phyloP scores from a whole-genome alignment of 2,329 filamentous ascomycete genomes.

The Arthroderma sp. region DNA sequence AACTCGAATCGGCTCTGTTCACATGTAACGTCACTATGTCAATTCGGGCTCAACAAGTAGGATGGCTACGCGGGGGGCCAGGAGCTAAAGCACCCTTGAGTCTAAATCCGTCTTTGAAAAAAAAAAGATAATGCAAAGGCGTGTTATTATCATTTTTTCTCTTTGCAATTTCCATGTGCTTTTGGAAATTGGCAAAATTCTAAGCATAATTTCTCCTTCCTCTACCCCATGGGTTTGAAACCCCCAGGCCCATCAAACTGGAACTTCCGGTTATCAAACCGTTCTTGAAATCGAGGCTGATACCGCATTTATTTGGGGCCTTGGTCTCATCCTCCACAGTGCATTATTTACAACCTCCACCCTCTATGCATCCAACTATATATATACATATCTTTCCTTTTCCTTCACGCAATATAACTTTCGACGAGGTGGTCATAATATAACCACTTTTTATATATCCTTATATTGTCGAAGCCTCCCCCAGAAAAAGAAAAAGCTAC shows the following conservation, averaged over 20 bases:
- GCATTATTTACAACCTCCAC: neutral
- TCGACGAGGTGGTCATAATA: neutral
- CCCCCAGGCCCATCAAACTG: neutral
- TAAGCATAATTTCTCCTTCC: neutral
- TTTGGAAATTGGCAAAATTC: neutral
- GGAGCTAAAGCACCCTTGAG: neutral
- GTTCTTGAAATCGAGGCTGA: neutral
- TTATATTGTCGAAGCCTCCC: neutral
- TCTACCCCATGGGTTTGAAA: neutral
- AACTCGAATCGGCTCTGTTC: neutral
- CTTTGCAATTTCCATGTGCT: neutral
- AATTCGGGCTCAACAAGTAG: neutral
- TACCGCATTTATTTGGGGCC: neutral
- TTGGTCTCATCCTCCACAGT: neutral
- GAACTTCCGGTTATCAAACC: neutral
- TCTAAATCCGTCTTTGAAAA: constrained; percentile 1
- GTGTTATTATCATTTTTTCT: neutral
- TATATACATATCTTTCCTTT: neutral
- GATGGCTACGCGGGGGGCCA: neutral
- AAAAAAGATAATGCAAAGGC: neutral
- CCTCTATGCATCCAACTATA: neutral
- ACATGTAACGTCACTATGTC: constrained; percentile 2
- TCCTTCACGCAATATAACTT: neutral
- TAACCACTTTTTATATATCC: neutral
- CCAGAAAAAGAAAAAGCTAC: neutral